Conservation (phyloP, 306 rosid species). For the apple (Malus domestica) region ASM211411v1 NC_041804.1:18548001-18548500, state of each 20-base stretch:
- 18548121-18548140: constrained; percentile 13
- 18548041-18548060: constrained; percentile 80
- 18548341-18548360: neutral
- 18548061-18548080: constrained; percentile 57
- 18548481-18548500: neutral
- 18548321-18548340: constrained; percentile 6
- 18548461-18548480: neutral
- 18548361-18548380: neutral
- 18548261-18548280: constrained; percentile 70
- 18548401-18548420: neutral
- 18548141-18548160: constrained; percentile 13
- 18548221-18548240: constrained; percentile 82
- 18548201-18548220: constrained; percentile 94
- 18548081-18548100: constrained; percentile 74
- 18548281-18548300: constrained; percentile 74
- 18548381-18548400: neutral
- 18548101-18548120: constrained; percentile 72
- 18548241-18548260: constrained; percentile 69
- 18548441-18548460: too few species aligned
- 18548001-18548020: constrained; percentile 51
- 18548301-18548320: constrained; percentile 38
- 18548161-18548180: neutral
- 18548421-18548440: neutral
- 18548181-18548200: constrained; percentile 25
- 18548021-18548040: constrained; percentile 80